These are phyloP conservation scores for Apiotrichum akiyoshidainum DNA, from an alignment of 1,284 basidiomycete genomes.

Conservation along the genomic window DNA sequence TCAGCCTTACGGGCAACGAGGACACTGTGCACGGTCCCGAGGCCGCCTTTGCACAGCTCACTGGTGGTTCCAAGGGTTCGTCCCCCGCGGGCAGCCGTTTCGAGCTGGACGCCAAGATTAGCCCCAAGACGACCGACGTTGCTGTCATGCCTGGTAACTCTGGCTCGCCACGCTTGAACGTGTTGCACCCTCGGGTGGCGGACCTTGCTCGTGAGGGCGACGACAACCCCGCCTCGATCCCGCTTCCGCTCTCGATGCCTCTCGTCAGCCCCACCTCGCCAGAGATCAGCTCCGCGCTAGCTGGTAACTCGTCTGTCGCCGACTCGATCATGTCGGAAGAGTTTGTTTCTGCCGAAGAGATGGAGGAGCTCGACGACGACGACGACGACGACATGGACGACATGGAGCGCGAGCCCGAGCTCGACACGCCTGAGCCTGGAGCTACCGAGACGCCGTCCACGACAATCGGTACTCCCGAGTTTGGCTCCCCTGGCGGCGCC, in stretches of 20 bases:
- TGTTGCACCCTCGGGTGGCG: slow-evolving; percentile 1
- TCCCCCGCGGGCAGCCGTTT: neutral
- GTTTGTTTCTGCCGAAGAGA: neutral
- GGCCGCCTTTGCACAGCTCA: slow-evolving; percentile 5
- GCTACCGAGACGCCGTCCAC: neutral
- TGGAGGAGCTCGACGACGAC: neutral
- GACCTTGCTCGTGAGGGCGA: slow-evolving; percentile 7
- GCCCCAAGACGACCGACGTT: neutral
- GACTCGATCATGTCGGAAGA: neutral
- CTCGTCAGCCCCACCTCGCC: neutral
- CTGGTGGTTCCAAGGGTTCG: slow-evolving; percentile 1
- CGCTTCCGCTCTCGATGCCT: neutral
- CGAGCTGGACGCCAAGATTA: neutral
- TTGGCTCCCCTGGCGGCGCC: too few species aligned
- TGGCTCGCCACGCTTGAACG: neutral
- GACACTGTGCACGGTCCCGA: neutral
- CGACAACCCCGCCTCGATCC: neutral
- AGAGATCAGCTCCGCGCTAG: neutral
- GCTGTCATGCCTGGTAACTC: neutral
- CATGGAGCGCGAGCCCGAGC: neutral
- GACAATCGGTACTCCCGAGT: neutral
- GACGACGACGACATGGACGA: neutral
- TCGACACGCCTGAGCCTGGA: neutral
- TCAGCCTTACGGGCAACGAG: neutral
- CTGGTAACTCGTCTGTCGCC: neutral